phyloP scores from a whole-genome alignment of 75 land plant genomes.

The Pinus tabuliformis region DNA sequence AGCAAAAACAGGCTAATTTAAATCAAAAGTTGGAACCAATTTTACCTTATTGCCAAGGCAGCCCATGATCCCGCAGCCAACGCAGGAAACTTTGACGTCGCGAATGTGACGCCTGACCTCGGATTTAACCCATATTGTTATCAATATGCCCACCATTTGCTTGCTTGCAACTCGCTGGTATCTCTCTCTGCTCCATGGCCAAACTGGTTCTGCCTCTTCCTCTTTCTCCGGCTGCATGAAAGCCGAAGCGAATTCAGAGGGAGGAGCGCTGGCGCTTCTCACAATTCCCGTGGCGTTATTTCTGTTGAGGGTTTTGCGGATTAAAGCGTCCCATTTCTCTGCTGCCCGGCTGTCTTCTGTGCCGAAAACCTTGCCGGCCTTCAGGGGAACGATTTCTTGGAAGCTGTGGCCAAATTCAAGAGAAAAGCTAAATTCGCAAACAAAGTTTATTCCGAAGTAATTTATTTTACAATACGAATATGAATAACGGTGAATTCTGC shows the following conservation, averaged over 20 bases:
- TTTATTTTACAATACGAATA: too few species aligned
- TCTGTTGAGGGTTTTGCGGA: conserved; percentile 51
- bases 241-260: neutral
- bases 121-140: conserved; percentile 77
- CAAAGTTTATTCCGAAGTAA: too few species aligned
- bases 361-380: conserved; percentile 75
- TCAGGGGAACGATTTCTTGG: conserved; percentile 86
- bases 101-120: conserved; percentile 42
- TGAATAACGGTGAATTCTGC: too few species aligned
- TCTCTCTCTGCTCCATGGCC: conserved; percentile 14
- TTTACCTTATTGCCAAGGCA: conserved; percentile 91
- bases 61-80: conserved; percentile 87
- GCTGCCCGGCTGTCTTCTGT: conserved; percentile 73
- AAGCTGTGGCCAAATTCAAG: conserved; percentile 35
- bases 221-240: conserved; percentile 19
- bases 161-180: conserved; percentile 66
- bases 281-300: neutral
- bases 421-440: too few species aligned
- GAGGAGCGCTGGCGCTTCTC: neutral
- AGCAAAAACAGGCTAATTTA: neutral
- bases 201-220: neutral
- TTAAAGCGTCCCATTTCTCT: conserved; percentile 56
- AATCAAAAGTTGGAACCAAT: neutral
- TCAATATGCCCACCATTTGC: conserved; percentile 93
- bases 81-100: conserved; percentile 67